Base-by-base conservation (phyloP, 1,284 basidiomycete genomes). In the Anthracocystis walkeri region DNA sequence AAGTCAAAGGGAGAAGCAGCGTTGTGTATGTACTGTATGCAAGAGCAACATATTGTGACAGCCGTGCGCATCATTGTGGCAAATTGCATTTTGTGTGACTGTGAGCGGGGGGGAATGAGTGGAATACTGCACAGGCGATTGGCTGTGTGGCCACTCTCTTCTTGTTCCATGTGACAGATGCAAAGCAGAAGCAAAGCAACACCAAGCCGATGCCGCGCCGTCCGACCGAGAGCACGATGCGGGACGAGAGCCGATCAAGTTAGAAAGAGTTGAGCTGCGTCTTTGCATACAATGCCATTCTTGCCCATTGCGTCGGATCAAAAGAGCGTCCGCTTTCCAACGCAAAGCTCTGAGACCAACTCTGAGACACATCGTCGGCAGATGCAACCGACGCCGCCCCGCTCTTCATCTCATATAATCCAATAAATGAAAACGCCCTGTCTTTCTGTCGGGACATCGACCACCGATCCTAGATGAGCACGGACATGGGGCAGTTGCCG, bases 91-190 rank as follows among this genome's bases (percentile, higher is more conserved):
- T 8, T 11, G 27, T 18, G 16, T 31, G 46, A 31, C 18, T 20
- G 10, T 27, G 14, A 46, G 12, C 23, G 35, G 14, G 14, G 35
- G 14, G 10, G 7, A 46, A 14, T 27, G 44, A 23, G 23, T 46
- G 23, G 20, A 38, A 38, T 38, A 38, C 44, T 46, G 44, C 27
- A 31, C 4, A 31, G 46, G 7, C 27, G 35, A 38, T 38, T 38
- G 35, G 35, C 35, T 38, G 35, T 38, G 35, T 33, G 31, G 31
- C n/a, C 29, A 29, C 31, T 33, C 10, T 33, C 31, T 33, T 33
- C 31, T 33, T 46, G 45, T 16, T 50, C 18, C 20, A 49, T 49
- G 48, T 50, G 49, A 50, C 49, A 33, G 49, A 20, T 49, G 48
- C 48, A 42, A 20, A 42, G 41, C 41, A n/a, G 18, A 42, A 10